Evolutionary conservation across 495 filamentous ascomycete genomes (phyloP).

Genomic region (Cladorrhinum samala): DNA sequence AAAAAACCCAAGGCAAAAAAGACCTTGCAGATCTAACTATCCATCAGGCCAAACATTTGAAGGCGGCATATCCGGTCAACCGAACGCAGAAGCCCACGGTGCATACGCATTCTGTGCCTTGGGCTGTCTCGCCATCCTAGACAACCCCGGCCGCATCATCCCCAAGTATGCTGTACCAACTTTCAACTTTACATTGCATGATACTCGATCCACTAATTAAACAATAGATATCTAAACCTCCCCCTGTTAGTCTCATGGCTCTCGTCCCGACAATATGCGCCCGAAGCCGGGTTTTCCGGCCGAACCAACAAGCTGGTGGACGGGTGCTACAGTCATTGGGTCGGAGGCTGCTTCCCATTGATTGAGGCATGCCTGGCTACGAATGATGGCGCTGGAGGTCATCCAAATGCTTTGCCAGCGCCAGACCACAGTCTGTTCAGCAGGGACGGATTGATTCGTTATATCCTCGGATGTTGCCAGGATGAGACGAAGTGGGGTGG

Average conservation of each 20-base stretch:
- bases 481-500: conserved; percentile 61
- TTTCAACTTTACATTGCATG: not conserved
- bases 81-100: conserved; percentile 85
- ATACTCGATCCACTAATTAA: conserved; percentile 5
- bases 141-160: conserved; percentile 65
- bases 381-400: no score
- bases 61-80: conserved; percentile 79
- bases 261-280: conserved; percentile 78
- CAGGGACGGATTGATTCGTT: conserved; percentile 75
- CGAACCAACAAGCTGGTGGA: conserved; percentile 98
- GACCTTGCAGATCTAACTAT: conserved; percentile 2
- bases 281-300: conserved; percentile 86
- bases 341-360: conserved; percentile 88
- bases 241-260: conserved; percentile 77
- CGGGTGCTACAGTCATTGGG: conserved; percentile 97
- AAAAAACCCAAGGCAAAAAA: not conserved
- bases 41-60: conserved; percentile 80
- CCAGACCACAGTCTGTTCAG: conserved; percentile 56
- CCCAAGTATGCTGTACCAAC: conserved; percentile 49
- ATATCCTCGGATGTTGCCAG: conserved; percentile 86
- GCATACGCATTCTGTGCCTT: conserved; percentile 95
- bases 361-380: conserved; percentile 65
- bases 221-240: conserved; percentile 68
- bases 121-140: conserved; percentile 77
- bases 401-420: conserved; percentile 10